Percentiles rank a stretch among this genome's conserved stretches.
phyloP scores from a whole-genome alignment of 441 rosid genomes.

The Dalechampia spathulata region DNA sequence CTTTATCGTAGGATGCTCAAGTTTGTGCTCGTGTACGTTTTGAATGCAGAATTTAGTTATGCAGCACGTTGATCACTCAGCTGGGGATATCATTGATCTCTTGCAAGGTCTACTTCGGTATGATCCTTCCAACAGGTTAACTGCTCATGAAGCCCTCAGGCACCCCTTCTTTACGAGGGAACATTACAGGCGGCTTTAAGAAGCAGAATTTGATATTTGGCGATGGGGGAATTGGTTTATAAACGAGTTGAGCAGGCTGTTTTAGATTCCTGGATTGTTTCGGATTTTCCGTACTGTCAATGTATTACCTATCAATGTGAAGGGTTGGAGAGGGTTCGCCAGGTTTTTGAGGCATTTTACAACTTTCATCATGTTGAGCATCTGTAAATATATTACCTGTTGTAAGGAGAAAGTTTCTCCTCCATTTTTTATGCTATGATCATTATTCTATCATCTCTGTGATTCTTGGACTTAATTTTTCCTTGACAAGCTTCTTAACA shows the following conservation, averaged over 20 bases:
- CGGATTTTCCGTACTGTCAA: background rate
- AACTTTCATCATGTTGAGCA: slow-evolving; percentile 5
- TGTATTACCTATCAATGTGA: slow-evolving; percentile 5
- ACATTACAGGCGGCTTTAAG: slow-evolving; percentile 29
- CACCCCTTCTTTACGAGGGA: slow-evolving; percentile 51
- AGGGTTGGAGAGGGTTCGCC: slow-evolving; percentile 6
- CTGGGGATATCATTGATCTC: slow-evolving; percentile 48
- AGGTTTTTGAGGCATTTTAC: slow-evolving; percentile 5
- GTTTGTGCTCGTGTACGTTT: background rate
- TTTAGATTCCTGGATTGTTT: background rate
- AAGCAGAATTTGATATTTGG: background rate
- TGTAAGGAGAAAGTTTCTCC: slow-evolving; percentile 13
- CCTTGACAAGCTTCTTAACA: no score
- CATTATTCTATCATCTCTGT: background rate
- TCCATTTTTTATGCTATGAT: background rate
- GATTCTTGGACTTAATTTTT: no score
- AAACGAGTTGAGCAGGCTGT: slow-evolving; percentile 9
- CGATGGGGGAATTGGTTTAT: background rate
- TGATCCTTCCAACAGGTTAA: slow-evolving; percentile 40
- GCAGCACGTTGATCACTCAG: slow-evolving; percentile 69
- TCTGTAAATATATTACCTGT: slow-evolving; percentile 17
- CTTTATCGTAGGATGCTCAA: background rate
- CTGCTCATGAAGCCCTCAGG: slow-evolving; percentile 53
- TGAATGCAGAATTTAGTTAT: slow-evolving; percentile 50
- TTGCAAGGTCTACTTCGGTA: slow-evolving; percentile 52